A percentile compares a stretch with the other conserved stretches of the same genome.
Evolutionary conservation across 805 yeast species (phyloP).

Genomic region (Saturnispora ahearnii): DNA sequence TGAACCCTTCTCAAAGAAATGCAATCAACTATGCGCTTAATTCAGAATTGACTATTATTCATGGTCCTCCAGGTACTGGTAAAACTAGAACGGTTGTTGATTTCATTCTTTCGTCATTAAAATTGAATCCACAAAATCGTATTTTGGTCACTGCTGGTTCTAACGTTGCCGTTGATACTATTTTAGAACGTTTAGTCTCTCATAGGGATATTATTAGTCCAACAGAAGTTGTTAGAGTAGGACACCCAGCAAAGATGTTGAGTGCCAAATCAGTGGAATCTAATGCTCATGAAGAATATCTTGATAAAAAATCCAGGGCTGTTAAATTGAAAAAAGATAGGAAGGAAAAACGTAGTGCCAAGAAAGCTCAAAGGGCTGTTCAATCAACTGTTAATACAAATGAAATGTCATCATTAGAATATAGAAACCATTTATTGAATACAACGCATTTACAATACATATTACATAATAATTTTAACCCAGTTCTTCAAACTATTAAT

Average conservation of each 20-base stretch:
- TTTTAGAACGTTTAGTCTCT: constrained; percentile 58
- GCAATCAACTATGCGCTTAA: constrained; percentile 67
- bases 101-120: constrained; percentile 59
- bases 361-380: not conserved
- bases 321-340: constrained; percentile 4
- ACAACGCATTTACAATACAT: constrained; percentile 6
- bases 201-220: constrained; percentile 26
- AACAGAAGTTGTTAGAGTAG: constrained; percentile 60
- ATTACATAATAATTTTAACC: constrained; percentile 2
- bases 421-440: not conserved
- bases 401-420: constrained; percentile 3
- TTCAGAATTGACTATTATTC: constrained; percentile 47
- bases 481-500: constrained; percentile 5
- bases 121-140: constrained; percentile 26
- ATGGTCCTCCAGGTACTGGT: constrained; percentile 82
- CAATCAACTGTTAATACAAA: not conserved
- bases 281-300: not conserved
- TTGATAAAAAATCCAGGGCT: constrained; percentile 3
- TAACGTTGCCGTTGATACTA: constrained; percentile 85
- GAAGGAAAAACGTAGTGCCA: constrained; percentile 1
- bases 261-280: not conserved
- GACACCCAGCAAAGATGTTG: constrained; percentile 86
- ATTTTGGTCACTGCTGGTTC: constrained; percentile 92
- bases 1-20: constrained; percentile 62
- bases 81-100: constrained; percentile 82